Evolutionary conservation across 176 grass and related monocot genomes (phyloP), one percentile per base, ranked within the genome.

Genomic region (Aegilops speltoides): DNA sequence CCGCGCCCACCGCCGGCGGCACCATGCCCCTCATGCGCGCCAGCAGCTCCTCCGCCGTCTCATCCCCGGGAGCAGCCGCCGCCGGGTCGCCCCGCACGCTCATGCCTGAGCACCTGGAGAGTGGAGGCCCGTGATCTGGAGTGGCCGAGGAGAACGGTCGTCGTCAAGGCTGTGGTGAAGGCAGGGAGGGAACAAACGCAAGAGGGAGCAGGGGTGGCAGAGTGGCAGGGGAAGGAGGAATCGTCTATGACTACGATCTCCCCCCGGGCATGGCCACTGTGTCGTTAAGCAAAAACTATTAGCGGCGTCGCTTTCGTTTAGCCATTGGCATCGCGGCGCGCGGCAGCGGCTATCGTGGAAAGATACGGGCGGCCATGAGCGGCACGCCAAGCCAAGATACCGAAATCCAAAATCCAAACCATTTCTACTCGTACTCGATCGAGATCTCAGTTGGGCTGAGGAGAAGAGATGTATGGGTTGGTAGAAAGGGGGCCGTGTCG

Each of bases 41-140:
- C 5, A 97, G 84, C 78, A 88, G 86, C 46, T 90, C 57, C 14
- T 85, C 89, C 7, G 92, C 89, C 41, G 85, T 88, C 38, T 87
- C 79, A 1, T 14, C 80, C 17, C 45, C 89, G 17, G 68, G 45
- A 37, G 34, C 85, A 1, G 38, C 17, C 8, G 31, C 33, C n/a
- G 70, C 76, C 60, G 85, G 81, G 45, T 25, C 22, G 22, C 41
- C 68, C 65, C 60, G 86, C 6, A 79, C 17, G 64, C 87, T 91
- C 89, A 89, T 84, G 11, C 1, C 10, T 0, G 19, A 20, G 4
- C 54, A 22, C 17, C 17, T 56, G 52, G 52, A 56, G 52, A 56
- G 52, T 0, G 52, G 16, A 56, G 17, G 8, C 4, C 31, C 75
- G 76, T 64, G 81, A 84, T 88, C 76, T 81, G 77, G 84, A 83